Percentiles rank a stretch among this genome's conserved stretches.
Evolutionary conservation across 352 stramenopile genomes (phyloP).

Genomic region (Globisporangium sylvaticum): DNA sequence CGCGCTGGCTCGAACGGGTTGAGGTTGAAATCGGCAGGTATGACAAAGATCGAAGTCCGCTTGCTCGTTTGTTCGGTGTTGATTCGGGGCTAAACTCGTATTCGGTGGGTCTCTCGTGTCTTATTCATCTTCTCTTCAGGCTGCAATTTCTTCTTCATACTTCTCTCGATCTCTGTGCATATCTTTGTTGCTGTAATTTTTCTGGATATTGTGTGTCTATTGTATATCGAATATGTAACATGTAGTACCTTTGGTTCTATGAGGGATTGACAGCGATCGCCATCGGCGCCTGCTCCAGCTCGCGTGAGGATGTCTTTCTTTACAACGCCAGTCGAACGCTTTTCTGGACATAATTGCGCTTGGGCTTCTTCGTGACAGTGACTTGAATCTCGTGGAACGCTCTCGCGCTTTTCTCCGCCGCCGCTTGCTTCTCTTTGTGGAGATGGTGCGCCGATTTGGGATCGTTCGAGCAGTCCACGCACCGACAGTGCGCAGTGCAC

Average conservation of each 20-base stretch:
- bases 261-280: not conserved
- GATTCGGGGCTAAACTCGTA: not conserved
- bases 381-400: conserved; percentile 61
- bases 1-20: not conserved
- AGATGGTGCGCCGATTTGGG: conserved; percentile 29
- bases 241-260: not conserved
- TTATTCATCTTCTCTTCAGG: not conserved
- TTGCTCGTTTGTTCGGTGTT: not conserved
- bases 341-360: conserved; percentile 57
- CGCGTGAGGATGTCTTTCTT: not conserved
- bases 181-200: not conserved
- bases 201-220: conserved; percentile 12
- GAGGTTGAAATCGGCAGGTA: not conserved
- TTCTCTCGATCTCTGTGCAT: not conserved
- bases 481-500: conserved; percentile 93
- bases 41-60: not conserved
- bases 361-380: conserved; percentile 68
- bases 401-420: not conserved
- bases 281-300: not conserved
- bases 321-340: conserved; percentile 37
- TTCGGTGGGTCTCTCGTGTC: not conserved
- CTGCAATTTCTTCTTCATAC: conserved; percentile 1
- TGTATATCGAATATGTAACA: conserved; percentile 10
- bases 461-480: conserved; percentile 93
- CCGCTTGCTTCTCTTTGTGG: conserved; percentile 22